Evolutionary conservation across 1,284 basidiomycete species (phyloP).

Genomic region (Acaromyces ingoldii): DNA sequence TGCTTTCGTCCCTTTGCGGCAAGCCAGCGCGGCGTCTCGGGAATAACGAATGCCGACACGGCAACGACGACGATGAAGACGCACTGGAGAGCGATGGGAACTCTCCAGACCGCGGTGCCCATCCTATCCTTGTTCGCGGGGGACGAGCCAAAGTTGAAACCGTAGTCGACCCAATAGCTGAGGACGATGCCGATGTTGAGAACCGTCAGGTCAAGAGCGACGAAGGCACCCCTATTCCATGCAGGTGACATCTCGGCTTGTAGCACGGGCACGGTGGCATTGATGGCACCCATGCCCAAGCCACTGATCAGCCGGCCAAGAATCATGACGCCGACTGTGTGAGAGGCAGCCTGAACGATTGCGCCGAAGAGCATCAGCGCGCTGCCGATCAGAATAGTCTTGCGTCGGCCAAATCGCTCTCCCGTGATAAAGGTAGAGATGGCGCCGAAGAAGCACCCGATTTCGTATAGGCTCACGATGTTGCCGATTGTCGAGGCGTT

Average conservation of each 20-base stretch:
- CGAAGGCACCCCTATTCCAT: background rate
- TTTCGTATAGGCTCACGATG: conserved; percentile 15
- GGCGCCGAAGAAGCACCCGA: conserved; percentile 9
- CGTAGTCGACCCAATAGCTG: conserved; percentile 9
- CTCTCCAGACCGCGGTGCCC: conserved; percentile 2
- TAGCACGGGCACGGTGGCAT: conserved; percentile 4
- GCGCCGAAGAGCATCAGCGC: conserved; percentile 1
- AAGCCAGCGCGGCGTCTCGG: conserved; percentile 5
- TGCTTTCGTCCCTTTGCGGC: background rate
- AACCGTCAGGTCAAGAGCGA: conserved; percentile 3
- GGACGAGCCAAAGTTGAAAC: conserved; percentile 7
- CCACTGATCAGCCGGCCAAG: conserved; percentile 7
- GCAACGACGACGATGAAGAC: conserved; percentile 7
- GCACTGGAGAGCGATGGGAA: conserved; percentile 6
- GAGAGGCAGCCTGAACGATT: background rate
- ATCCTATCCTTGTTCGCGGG: no score
- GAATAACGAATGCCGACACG: conserved; percentile 1
- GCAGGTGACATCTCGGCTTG: conserved; percentile 5
- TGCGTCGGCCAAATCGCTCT: background rate
- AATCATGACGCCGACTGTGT: background rate
- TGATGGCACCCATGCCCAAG: conserved; percentile 6
- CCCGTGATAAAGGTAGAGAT: conserved; percentile 5
- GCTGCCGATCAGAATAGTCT: conserved; percentile 2
- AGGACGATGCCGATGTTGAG: conserved; percentile 8
- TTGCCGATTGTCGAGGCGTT: conserved; percentile 25